These are phyloP conservation scores for Trypanosomatidae sp. DNA, from an alignment of 208 protist species.

Conservation along the genomic window DNA sequence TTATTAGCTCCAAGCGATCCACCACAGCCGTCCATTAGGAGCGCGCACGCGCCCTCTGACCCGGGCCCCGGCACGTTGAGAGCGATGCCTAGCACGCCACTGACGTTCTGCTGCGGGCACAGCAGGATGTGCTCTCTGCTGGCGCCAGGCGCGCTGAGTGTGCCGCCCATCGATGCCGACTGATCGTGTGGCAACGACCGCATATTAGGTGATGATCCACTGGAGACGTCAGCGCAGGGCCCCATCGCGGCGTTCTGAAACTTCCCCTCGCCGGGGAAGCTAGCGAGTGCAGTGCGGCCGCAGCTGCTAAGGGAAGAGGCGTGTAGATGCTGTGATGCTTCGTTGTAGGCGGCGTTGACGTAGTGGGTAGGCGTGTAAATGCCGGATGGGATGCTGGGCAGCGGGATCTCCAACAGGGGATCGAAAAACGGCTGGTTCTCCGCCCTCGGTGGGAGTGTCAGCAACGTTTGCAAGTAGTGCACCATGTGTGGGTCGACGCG, in stretches of 20 bases:
- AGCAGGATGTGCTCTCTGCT: neutral
- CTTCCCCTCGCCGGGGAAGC: constrained; percentile 6
- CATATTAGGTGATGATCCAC: neutral
- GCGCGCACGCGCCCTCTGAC: neutral
- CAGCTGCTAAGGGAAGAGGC: neutral
- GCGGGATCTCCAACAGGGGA: constrained; percentile 26
- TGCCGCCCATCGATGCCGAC: neutral
- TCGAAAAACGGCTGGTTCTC: constrained; percentile 24
- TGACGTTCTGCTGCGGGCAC: neutral
- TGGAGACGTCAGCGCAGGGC: neutral
- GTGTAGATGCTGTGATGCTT: constrained; percentile 4
- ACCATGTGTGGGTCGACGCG: constrained; percentile 19
- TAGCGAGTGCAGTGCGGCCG: neutral
- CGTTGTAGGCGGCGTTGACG: constrained; percentile 25
- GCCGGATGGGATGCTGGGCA: constrained; percentile 22
- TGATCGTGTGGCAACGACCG: neutral
- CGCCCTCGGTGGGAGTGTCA: constrained; percentile 13
- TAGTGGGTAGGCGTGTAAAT: constrained; percentile 34
- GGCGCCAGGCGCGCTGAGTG: neutral
- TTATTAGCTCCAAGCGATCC: neutral
- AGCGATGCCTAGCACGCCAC: neutral
- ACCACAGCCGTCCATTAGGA: neutral
- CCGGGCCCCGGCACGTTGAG: neutral
- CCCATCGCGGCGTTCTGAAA: neutral
- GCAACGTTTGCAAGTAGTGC: constrained; percentile 14